These are phyloP conservation scores for Melocanna baccifera DNA, from an alignment of 176 grass and related monocot genomes.

Conservation along the genomic window DNA sequence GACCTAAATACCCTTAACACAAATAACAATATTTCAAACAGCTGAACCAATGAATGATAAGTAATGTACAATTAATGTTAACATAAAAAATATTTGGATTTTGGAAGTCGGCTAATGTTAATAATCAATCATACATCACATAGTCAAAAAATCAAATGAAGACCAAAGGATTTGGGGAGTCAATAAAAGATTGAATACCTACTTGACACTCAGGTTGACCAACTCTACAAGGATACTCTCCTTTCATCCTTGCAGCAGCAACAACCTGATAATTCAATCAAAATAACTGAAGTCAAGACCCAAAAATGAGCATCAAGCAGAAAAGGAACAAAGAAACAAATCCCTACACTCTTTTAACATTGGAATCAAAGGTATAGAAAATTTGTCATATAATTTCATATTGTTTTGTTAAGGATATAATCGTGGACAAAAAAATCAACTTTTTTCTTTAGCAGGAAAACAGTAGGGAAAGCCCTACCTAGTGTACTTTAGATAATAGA, in stretches of 20 bases:
- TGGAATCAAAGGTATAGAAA: not conserved
- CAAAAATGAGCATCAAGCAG: conserved; percentile 14
- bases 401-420: not conserved
- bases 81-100: not conserved
- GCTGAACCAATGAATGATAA: not conserved
- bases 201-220: conserved; percentile 81
- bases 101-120: not conserved
- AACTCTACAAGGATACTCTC: conserved; percentile 61
- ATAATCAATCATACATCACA: not conserved
- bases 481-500: not conserved
- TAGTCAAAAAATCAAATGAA: not conserved
- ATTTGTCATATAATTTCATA: not conserved
- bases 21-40: no score
- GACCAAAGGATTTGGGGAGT: conserved; percentile 1
- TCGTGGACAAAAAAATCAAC: not conserved
- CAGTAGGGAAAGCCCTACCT: not conserved
- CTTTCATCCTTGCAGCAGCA: conserved; percentile 66
- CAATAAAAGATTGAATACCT: conserved; percentile 15
- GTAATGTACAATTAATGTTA: not conserved
- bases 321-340: not conserved
- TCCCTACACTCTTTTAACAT: not conserved
- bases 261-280: conserved; percentile 35
- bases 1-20: no score
- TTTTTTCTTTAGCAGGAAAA: not conserved
- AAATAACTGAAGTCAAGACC: conserved; percentile 8